Evolutionary conservation across 257 asterid species (phyloP), one percentile per base, ranked within the genome.

Genomic region (Solanum paucissectum): DNA sequence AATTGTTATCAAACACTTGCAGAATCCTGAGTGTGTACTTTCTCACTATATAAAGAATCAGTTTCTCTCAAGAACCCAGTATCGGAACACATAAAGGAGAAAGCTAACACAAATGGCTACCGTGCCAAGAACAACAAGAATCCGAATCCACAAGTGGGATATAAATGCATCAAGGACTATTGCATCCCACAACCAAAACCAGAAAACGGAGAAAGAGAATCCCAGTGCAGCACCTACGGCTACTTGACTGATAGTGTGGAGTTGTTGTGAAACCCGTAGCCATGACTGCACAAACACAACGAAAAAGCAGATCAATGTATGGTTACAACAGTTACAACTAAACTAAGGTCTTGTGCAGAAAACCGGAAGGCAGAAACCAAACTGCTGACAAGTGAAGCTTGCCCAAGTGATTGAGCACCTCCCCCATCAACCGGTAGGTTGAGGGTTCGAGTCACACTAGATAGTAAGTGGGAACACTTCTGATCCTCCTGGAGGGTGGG

Each of bases 211-310:
- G 91, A 96, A 94, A 55, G 87, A 3, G 25, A 89, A 91, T 72
- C 98, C 98, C 8, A 94, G 5, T 23, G 89, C 42, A 25, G 96
- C 95, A 90, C 98, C 99, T 44, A 94, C 98, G 2, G 86, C 73
- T 23, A 96, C 96, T 91, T 95, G 99, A 90, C 93, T 92, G 88
- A 88, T 82, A 4, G 98, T 94, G 81, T 95, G 98, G 83, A 94
- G 92, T 25, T 88, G 90, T 83, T 95, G 98, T 5, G 95, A 92
- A 87, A 95, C 91, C 86, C 99, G 93, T 72, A 96, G 97, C 99
- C 99, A 96, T 27, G 98, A 90, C 99, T 96, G 95, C 92, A 91
- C 74, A 86, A 25, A 86, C 27, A 83, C 21, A 83, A 33, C 34
- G 14, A 79, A 79, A 14, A 58, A 25, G 62, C 36, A 25, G 34